Evolutionary conservation across 129 eudicot species (phyloP), one percentile per base, ranked within the genome.

Genomic region (Kitagawia praeruptora): DNA sequence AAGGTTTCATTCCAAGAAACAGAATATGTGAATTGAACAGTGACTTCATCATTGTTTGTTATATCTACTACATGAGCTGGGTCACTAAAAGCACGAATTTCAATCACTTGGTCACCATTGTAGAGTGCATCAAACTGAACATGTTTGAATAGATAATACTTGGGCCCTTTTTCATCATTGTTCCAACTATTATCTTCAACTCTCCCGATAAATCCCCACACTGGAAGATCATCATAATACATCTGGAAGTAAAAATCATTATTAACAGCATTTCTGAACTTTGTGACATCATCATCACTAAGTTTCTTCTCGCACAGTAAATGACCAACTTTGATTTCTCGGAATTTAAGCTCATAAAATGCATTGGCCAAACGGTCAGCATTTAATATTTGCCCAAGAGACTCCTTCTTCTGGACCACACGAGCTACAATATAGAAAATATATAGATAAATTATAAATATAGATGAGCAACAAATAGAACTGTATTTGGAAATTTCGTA

Each of bases 161-260:
- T 81, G 51, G 84, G 85, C 28, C 85, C 91, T 63, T 75, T 78
- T 44, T 79, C 80, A 21, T 83, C 90, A 45, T 74, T 45, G 51
- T 72, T 58, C 83, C 75, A 80, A 47, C 71, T 86, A 45, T 81
- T 85, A 9, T 85, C 86, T 84, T 95, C 98, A 77, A 82, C 78
- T 87, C 87, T 95, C 51, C 98, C 98, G 47, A 89, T 77, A 80
- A 87, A 95, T 69, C 96, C 98, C 97, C 98, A 92, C 39, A 95
- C 56, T 27, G 98, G 96, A 83, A 95, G 97, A 89, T 90, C 94
- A 46, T 95, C 97, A 47, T 82, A 92, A 83, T 90, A 89, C 98
- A 92, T 88, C 70, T 92, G 93, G 87, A 86, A 95, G 89, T 95
- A 95, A 78, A 75, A 95, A 11, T 95, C 98, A 41, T 77, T 76